Evolutionary conservation across 177 flowering plant species (phyloP), one percentile per base, ranked within the genome.

Genomic region (Tripterygium wilfordii): DNA sequence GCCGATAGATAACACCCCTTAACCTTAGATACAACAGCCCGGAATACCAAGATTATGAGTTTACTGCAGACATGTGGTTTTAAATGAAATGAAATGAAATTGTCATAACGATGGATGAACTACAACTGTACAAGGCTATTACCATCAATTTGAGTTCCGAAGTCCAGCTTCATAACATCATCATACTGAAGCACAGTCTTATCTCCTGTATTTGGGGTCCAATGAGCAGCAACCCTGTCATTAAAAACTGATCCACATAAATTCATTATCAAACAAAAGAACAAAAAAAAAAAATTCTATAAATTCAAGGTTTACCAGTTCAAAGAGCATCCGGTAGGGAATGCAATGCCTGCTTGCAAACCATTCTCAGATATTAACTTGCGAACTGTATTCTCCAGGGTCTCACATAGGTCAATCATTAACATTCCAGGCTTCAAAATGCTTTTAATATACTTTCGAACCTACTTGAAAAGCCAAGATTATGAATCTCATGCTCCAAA

Each of bases 131-230:
- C 33, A 6, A 30, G 33, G 17, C 15, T 23, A 20, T 51, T 83
- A 88, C 99, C 99, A 70, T 88, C 91, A 57, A 92, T 62, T 47
- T 92, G 99, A 36, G 99, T 92, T 64, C 99, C 99, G 65, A 92
- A 92, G 70, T 92, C 99, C 75, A 92, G 73, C 67, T 92, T 92
- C 99, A 92, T 92, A 38, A 92, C 99, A 71, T 92, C 99, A 70
- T 92, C 96, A 68, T 89, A 84, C 71, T 86, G 88, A 58, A 92
- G 91, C 22, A 92, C 95, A 56, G 99, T 92, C 58, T 80, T 86
- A 72, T 92, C 99, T 49, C 99, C 97, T 42, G 91, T 50, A 62
- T 92, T 92, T 53, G 99, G 99, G 22, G 99, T 92, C 99, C 99
- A 92, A 27, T 92, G 99, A 31, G 99, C 99, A 40, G 99, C 99